Percentiles rank a stretch among this genome's conserved stretches.
phyloP scores from a whole-genome alignment of 2,329 filamentous ascomycete genomes.

The Bertia moriformis region DNA sequence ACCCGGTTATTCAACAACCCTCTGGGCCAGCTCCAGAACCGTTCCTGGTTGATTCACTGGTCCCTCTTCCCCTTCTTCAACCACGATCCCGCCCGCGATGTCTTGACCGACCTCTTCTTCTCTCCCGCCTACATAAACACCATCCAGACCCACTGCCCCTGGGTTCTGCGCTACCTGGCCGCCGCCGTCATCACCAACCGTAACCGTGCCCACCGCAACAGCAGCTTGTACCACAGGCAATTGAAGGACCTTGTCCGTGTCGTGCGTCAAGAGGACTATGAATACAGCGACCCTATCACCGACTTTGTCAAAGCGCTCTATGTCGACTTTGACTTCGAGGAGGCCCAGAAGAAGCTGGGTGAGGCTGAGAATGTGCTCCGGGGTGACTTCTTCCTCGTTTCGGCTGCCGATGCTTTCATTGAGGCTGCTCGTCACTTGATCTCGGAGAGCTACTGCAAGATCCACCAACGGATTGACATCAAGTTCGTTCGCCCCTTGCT shows the following conservation, averaged over 20 bases:
- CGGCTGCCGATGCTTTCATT: constrained; percentile 74
- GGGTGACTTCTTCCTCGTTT: constrained; percentile 87
- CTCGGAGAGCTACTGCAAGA: constrained; percentile 99
- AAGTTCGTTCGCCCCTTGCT: constrained; percentile 43
- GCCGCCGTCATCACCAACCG: constrained; percentile 92
- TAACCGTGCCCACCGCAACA: constrained; percentile 61
- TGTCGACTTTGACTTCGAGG: constrained; percentile 91
- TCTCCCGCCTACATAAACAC: constrained; percentile 97
- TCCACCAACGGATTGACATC: constrained; percentile 96
- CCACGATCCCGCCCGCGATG: constrained; percentile 79
- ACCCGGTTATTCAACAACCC: constrained; percentile 92
- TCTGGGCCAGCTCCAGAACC: constrained; percentile 85
- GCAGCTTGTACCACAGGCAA: constrained; percentile 86
- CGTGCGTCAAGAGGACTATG: constrained; percentile 91
- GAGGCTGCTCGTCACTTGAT: constrained; percentile 91
- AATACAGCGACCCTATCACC: constrained; percentile 90
- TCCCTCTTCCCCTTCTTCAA: constrained; percentile 98
- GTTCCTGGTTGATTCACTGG: constrained; percentile 97
- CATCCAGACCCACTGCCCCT: constrained; percentile 93
- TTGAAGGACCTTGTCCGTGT: constrained; percentile 93
- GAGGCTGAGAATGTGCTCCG: constrained; percentile 84
- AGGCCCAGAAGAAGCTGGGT: constrained; percentile 75
- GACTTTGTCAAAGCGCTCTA: constrained; percentile 94
- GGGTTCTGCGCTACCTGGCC: constrained; percentile 86
- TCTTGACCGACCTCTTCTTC: constrained; percentile 91